Percentiles rank a stretch among this genome's conserved stretches.
Conservation (phyloP, 805 yeast genomes). For the Candida cerambycidarum region DNA sequence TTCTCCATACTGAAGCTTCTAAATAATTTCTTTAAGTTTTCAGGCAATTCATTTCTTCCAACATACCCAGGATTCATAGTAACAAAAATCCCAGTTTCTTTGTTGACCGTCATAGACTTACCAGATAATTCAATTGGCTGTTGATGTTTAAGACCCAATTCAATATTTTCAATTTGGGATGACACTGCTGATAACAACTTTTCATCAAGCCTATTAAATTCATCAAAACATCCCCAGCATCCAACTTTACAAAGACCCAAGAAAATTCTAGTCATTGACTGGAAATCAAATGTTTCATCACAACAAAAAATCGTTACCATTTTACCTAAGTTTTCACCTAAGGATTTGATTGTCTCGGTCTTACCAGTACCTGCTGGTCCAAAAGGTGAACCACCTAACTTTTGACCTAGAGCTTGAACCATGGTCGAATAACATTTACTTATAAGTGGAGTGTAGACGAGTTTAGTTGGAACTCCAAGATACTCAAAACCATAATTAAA, state of each 20-base stretch:
- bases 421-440: conserved; percentile 64
- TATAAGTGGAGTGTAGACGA: conserved; percentile 76
- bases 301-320: conserved; percentile 87
- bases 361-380: conserved; percentile 99
- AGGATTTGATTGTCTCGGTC: conserved; percentile 84
- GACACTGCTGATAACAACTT: conserved; percentile 81
- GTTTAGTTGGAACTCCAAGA: conserved; percentile 67
- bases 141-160: conserved; percentile 44
- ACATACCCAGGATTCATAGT: conserved; percentile 90
- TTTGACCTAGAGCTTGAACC: conserved; percentile 71
- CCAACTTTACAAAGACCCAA: conserved; percentile 81
- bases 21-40: conserved; percentile 77
- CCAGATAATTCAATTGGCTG: conserved; percentile 43
- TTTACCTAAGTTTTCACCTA: conserved; percentile 76
- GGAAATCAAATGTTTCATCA: conserved; percentile 84
- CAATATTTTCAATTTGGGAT: conserved; percentile 72
- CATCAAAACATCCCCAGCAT: conserved; percentile 96
- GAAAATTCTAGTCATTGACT: conserved; percentile 73
- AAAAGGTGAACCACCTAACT: conserved; percentile 83
- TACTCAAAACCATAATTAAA: conserved; percentile 80
- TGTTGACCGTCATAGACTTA: conserved; percentile 35
- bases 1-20: conserved; percentile 68
- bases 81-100: conserved; percentile 71
- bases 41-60: conserved; percentile 83
- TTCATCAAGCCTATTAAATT: conserved; percentile 77